A percentile compares a stretch with the other conserved stretches of the same genome.
Conservation (phyloP, 441 rosid species). For the Biscutella laevigata region DNA sequence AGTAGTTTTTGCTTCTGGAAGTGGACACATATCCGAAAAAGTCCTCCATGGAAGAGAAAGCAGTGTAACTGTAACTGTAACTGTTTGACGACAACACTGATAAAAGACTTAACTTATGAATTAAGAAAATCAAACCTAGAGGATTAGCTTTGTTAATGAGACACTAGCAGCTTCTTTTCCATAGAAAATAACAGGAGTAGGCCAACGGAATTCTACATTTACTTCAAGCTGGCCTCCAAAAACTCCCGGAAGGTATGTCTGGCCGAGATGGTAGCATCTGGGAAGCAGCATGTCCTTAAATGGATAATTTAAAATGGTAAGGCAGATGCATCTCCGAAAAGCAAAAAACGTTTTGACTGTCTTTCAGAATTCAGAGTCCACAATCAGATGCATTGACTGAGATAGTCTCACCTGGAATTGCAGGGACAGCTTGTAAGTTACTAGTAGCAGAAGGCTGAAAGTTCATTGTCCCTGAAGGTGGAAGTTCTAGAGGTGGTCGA, state of each 20-base stretch:
- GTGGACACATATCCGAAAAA: constrained; percentile 31
- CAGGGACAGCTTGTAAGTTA: constrained; percentile 54
- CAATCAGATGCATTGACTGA: constrained; percentile 5
- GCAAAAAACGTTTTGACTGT: constrained; percentile 11
- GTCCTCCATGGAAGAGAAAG: constrained; percentile 26
- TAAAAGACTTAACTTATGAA: constrained; percentile 12
- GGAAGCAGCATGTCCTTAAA: constrained; percentile 73
- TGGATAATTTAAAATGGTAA: constrained; percentile 17
- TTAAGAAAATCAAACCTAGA: constrained; percentile 21
- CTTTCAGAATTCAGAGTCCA: constrained; percentile 5
- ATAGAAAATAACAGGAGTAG: constrained; percentile 28
- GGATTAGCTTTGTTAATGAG: constrained; percentile 24
- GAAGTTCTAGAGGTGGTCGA: constrained; percentile 62
- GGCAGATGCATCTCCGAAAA: not conserved
- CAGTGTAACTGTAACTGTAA: constrained; percentile 22
- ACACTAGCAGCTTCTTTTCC: constrained; percentile 22
- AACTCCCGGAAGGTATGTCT: constrained; percentile 60
- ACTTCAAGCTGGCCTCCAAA: constrained; percentile 89
- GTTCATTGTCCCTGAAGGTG: constrained; percentile 51
- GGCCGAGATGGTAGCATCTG: constrained; percentile 72
- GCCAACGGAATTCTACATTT: constrained; percentile 22
- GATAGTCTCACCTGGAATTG: constrained; percentile 54
- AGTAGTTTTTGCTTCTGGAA: constrained; percentile 39
- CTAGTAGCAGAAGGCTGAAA: constrained; percentile 51
- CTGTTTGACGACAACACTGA: constrained; percentile 26